A percentile compares a stretch with the other conserved stretches of the same genome.
Evolutionary conservation across 139 green algal genomes (phyloP).

Genomic region (Haematococcus lacustris): DNA sequence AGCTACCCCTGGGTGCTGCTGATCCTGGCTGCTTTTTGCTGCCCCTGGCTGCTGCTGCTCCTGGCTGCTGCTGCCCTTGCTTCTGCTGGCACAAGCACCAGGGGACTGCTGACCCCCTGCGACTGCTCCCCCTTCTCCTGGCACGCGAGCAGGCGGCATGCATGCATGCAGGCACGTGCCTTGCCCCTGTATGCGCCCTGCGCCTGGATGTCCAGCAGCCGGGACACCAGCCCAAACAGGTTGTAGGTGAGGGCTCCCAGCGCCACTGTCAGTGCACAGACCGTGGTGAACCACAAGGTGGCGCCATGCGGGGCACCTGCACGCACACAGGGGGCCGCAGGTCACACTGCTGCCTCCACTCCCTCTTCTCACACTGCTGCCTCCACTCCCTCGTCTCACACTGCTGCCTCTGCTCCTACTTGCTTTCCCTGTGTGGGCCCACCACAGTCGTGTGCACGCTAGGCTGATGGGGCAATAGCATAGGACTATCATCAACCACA

Average conservation of each 20-base stretch:
- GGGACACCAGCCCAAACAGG: conserved; percentile 13
- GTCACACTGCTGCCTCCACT: no score
- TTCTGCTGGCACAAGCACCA: background rate
- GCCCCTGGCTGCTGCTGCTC: background rate
- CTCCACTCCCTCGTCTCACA: no score
- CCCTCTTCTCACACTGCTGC: no score
- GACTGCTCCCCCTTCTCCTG: background rate
- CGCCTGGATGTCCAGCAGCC: background rate
- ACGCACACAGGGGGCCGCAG: background rate
- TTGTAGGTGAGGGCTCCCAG: conserved; percentile 43
- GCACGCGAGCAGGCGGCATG: background rate
- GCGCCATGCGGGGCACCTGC: conserved; percentile 11
- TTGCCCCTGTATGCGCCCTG: background rate
- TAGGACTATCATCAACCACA: no score
- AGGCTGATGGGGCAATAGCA: no score
- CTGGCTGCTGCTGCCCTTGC: background rate
- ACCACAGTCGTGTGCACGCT: no score
- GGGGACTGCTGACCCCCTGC: no score
- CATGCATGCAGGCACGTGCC: background rate
- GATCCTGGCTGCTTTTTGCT: no score
- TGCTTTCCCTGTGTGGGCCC: no score
- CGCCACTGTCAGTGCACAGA: conserved; percentile 43
- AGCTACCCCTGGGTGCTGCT: no score
- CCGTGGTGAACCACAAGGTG: conserved; percentile 29
- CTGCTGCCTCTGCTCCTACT: no score